Conservation (phyloP, 192 early-diverging fungal genomes). For the Geranomyces michiganensis region DNA sequence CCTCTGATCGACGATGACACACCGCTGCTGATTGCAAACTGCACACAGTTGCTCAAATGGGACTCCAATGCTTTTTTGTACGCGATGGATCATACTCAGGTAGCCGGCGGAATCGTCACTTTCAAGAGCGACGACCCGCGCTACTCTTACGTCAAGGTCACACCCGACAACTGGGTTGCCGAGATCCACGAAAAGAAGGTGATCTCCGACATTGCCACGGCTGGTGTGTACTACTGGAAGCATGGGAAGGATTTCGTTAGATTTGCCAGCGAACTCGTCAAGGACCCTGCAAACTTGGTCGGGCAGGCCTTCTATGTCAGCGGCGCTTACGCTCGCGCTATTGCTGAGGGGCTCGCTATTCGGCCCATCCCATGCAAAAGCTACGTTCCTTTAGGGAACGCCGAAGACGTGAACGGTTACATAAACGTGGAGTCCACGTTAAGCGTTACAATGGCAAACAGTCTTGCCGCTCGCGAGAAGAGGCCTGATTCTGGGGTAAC, state of each 20-base stretch:
- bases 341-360: not conserved
- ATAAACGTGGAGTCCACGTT: no score
- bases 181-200: constrained; percentile 15
- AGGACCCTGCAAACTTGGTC: not conserved
- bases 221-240: constrained; percentile 21
- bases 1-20: not conserved
- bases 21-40: constrained; percentile 19
- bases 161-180: not conserved
- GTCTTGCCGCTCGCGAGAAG: no score
- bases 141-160: not conserved
- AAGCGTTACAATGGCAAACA: no score
- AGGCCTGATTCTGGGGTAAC: no score
- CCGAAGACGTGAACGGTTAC: no score
- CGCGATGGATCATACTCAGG: not conserved
- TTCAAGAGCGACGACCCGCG: not conserved
- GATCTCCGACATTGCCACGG: constrained; percentile 20
- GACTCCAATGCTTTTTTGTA: constrained; percentile 2
- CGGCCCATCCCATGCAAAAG: not conserved
- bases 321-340: not conserved
- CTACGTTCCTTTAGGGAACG: no score
- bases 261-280: not conserved
- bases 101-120: constrained; percentile 12
- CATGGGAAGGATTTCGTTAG: constrained; percentile 21
- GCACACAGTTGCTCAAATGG: constrained; percentile 15
- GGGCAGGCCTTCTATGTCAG: not conserved